phyloP scores from a whole-genome alignment of 768 basidiomycete species.

The Xerocomellus amylosporus region DNA sequence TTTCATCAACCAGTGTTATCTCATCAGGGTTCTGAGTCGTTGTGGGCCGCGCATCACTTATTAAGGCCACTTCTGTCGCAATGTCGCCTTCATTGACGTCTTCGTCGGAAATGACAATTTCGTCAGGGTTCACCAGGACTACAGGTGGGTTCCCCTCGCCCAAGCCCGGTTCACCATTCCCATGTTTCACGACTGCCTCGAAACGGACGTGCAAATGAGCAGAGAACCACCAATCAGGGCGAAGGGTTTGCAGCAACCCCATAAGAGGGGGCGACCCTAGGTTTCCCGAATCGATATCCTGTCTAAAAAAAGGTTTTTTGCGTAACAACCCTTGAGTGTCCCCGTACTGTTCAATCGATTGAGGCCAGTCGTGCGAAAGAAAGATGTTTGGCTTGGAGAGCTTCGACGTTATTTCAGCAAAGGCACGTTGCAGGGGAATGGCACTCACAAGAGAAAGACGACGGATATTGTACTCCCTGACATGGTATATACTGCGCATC shows the following conservation, averaged over 20 bases:
- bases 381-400: constrained; percentile 69
- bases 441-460: constrained; percentile 67
- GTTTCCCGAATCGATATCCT: constrained; percentile 61
- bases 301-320: constrained; percentile 73
- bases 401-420: constrained; percentile 29
- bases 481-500: constrained; percentile 86
- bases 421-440: neutral
- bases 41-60: constrained; percentile 38
- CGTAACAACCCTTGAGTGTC: constrained; percentile 62
- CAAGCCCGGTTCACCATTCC: neutral
- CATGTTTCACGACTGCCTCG: constrained; percentile 63
- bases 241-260: constrained; percentile 66
- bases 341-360: constrained; percentile 78
- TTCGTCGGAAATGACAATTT: constrained; percentile 38
- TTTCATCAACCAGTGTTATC: constrained; percentile 47
- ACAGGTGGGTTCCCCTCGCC: neutral
- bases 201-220: constrained; percentile 90
- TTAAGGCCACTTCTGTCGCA: constrained; percentile 1
- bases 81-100: constrained; percentile 23
- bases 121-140: constrained; percentile 35
- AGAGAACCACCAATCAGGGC: constrained; percentile 88
- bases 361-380: constrained; percentile 97
- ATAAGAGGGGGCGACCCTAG: constrained; percentile 88
- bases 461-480: constrained; percentile 79
- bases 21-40: constrained; percentile 48